Evolutionary conservation across 768 basidiomycete genomes (phyloP).

Genomic region (Termitomyces sp.): DNA sequence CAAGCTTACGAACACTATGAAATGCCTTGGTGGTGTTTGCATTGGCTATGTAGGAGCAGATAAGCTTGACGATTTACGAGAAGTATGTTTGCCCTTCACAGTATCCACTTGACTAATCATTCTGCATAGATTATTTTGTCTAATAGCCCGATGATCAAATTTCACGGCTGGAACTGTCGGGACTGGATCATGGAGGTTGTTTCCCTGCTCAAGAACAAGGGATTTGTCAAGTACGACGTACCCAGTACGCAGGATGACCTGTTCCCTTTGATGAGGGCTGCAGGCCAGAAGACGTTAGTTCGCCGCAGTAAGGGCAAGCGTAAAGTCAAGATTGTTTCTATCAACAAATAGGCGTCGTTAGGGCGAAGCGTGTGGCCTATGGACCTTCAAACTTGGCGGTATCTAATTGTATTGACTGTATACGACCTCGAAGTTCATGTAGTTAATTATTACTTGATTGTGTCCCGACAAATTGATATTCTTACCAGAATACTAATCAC

Average conservation of each 20-base stretch:
- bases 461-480: not conserved
- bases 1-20: conserved; percentile 1
- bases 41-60: not conserved
- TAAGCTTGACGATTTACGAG: not conserved
- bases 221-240: not conserved
- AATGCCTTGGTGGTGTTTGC: conserved; percentile 8
- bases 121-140: not conserved
- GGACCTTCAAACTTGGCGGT: no score
- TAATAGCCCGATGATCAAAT: not conserved
- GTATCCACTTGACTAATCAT: not conserved
- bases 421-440: not conserved
- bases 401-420: not conserved
- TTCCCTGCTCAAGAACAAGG: not conserved
- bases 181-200: conserved; percentile 9
- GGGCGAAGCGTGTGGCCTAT: not conserved
- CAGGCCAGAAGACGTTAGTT: conserved; percentile 1
- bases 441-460: not conserved
- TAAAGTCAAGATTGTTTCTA: not conserved
- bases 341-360: not conserved
- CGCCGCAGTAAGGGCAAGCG: not conserved
- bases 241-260: not conserved
- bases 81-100: not conserved
- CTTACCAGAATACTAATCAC: no score
- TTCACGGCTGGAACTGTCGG: conserved; percentile 7
- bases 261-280: not conserved